phyloP scores from a whole-genome alignment of 306 rosid species.

The Ormosia semicastrata region DNA sequence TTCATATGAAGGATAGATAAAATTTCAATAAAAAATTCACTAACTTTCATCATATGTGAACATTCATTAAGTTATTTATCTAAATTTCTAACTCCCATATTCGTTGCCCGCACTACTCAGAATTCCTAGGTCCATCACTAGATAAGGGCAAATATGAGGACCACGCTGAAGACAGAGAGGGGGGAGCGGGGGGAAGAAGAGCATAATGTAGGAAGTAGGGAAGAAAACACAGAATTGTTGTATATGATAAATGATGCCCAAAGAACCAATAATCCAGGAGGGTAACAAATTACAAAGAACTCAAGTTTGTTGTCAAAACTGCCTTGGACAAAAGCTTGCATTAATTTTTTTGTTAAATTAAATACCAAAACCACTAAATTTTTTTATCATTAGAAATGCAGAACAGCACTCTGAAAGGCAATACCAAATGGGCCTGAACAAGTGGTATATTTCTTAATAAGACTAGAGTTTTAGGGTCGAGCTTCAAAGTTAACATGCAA shows the following conservation, averaged over 20 bases:
- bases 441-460: neutral
- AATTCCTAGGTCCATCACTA: no score
- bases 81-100: no score
- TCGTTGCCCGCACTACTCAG: no score
- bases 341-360: neutral
- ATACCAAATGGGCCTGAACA: neutral
- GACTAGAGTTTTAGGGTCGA: neutral
- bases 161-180: neutral
- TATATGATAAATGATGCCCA: neutral
- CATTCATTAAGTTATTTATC: no score
- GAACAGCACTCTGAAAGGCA: neutral
- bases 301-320: neutral
- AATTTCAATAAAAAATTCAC: no score
- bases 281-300: neutral
- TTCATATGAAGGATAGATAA: no score
- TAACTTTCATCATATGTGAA: no score
- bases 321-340: neutral
- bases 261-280: neutral
- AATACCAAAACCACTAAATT: constrained; percentile 1
- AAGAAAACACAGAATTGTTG: neutral
- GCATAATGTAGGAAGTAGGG: neutral
- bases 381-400: neutral
- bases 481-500: neutral
- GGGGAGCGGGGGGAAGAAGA: neutral
- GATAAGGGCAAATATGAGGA: neutral